Evolutionary conservation across 1,284 basidiomycete species (phyloP).

Genomic region (Marasmius sp.): DNA sequence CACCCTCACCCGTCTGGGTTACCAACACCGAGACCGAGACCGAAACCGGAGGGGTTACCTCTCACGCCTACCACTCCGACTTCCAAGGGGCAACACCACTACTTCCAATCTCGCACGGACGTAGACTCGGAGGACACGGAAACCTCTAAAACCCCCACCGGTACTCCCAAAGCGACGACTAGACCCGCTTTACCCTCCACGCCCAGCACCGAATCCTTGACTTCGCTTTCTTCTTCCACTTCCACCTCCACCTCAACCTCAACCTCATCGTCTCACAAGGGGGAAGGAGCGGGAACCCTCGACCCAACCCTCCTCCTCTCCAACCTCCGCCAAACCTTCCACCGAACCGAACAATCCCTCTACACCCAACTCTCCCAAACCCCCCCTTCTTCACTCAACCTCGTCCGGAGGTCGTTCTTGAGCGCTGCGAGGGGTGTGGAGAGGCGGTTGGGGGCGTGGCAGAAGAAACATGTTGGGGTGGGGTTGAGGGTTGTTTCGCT

Average conservation of each 20-base stretch:
- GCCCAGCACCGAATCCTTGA: neutral
- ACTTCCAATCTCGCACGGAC: neutral
- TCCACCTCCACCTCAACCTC: slow-evolving; percentile 12
- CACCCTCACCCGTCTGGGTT: no score
- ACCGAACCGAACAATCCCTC: slow-evolving; percentile 55
- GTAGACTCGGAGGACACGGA: no score
- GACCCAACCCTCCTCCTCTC: slow-evolving; percentile 44
- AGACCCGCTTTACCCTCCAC: neutral
- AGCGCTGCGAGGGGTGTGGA: slow-evolving; percentile 48
- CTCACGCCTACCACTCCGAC: neutral
- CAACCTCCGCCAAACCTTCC: slow-evolving; percentile 55
- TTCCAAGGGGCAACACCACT: neutral
- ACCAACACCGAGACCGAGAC: slow-evolving; percentile 15
- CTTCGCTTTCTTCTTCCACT: slow-evolving; percentile 5
- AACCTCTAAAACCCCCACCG: slow-evolving; percentile 15
- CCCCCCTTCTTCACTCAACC: slow-evolving; percentile 51
- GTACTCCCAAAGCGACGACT: slow-evolving; percentile 7
- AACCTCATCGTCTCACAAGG: slow-evolving; percentile 15
- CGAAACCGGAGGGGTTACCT: slow-evolving; percentile 9
- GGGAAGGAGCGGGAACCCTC: slow-evolving; percentile 16
- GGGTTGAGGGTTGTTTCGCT: neutral
- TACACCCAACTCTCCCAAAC: slow-evolving; percentile 53
- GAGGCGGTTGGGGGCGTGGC: slow-evolving; percentile 58
- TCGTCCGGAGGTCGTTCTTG: slow-evolving; percentile 59
- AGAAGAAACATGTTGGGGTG: slow-evolving; percentile 53